Evolutionary conservation across 139 green algal genomes (phyloP).

Genomic region (Micractinium sp.): DNA sequence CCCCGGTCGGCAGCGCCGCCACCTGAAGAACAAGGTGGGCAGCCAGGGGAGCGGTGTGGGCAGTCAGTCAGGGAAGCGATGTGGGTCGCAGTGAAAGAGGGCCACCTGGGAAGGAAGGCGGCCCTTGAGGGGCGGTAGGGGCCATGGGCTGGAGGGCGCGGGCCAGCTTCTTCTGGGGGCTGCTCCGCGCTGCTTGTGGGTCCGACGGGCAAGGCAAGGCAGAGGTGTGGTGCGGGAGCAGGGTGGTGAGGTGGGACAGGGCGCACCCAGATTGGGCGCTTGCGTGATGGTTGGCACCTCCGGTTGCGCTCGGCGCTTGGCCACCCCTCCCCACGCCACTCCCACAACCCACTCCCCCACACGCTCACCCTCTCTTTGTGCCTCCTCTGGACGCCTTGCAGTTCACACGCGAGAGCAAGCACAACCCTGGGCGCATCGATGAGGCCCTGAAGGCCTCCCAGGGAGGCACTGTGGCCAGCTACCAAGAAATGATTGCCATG

Average conservation of each 20-base stretch:
- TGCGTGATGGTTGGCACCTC: too few species aligned
- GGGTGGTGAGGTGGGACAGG: too few species aligned
- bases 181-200: neutral
- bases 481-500: slow-evolving; percentile 49
- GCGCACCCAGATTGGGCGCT: too few species aligned
- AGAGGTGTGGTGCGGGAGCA: too few species aligned
- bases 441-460: slow-evolving; percentile 33
- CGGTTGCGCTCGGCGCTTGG: neutral
- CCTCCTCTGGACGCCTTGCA: neutral
- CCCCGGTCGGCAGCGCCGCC: slow-evolving; percentile 57
- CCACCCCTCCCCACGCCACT: neutral
- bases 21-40: slow-evolving; percentile 74
- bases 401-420: slow-evolving; percentile 38
- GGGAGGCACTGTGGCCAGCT: slow-evolving; percentile 23
- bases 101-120: too few species aligned
- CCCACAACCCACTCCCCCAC: neutral
- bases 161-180: neutral
- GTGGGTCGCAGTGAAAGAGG: too few species aligned
- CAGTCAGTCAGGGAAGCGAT: neutral
- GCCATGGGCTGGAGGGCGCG: neutral
- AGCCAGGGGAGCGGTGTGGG: neutral
- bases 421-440: slow-evolving; percentile 37
- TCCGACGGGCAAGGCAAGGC: too few species aligned
- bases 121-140: too few species aligned
- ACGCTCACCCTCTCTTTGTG: neutral